Percentiles rank a stretch among this genome's conserved stretches.
phyloP scores from a whole-genome alignment of 352 stramenopile species.

The Discostella stelligera region DNA sequence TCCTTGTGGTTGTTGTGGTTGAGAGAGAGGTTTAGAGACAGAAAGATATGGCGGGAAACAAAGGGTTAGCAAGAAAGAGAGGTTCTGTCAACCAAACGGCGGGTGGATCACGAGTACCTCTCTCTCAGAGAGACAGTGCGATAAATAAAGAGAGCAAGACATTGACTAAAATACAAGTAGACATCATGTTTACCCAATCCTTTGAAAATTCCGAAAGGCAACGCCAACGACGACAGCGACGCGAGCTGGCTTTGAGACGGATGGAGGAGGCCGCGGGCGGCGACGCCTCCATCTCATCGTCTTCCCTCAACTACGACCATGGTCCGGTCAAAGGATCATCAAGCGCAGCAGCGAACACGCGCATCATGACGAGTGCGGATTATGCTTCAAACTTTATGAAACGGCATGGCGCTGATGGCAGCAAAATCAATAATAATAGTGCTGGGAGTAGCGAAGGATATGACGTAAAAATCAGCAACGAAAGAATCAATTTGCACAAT shows the following conservation, averaged over 20 bases:
- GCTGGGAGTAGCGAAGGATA: not conserved
- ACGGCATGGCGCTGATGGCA: not conserved
- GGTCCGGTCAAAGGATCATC: too few species aligned
- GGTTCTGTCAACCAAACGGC: too few species aligned
- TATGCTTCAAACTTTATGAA: not conserved
- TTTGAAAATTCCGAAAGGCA: slow-evolving; percentile 51
- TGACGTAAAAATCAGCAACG: not conserved
- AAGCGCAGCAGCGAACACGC: too few species aligned
- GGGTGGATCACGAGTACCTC: too few species aligned
- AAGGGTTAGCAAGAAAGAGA: too few species aligned
- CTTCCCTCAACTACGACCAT: not conserved
- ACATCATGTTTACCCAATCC: slow-evolving; percentile 48
- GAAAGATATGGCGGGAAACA: too few species aligned
- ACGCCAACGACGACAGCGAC: slow-evolving; percentile 29
- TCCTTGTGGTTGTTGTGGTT: too few species aligned
- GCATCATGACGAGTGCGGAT: not conserved
- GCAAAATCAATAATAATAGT: not conserved
- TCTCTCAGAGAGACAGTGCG: too few species aligned
- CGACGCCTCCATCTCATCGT: not conserved
- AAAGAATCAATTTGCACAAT: slow-evolving; percentile 36
- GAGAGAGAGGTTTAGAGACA: too few species aligned
- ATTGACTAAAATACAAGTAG: too few species aligned
- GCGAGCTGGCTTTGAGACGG: slow-evolving; percentile 31
- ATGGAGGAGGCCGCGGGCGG: slow-evolving; percentile 47
- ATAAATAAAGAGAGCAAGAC: too few species aligned